These are phyloP conservation scores for Mycosphaerella sp. DNA, from an alignment of 2,329 filamentous ascomycete species.

Conservation along the genomic window DNA sequence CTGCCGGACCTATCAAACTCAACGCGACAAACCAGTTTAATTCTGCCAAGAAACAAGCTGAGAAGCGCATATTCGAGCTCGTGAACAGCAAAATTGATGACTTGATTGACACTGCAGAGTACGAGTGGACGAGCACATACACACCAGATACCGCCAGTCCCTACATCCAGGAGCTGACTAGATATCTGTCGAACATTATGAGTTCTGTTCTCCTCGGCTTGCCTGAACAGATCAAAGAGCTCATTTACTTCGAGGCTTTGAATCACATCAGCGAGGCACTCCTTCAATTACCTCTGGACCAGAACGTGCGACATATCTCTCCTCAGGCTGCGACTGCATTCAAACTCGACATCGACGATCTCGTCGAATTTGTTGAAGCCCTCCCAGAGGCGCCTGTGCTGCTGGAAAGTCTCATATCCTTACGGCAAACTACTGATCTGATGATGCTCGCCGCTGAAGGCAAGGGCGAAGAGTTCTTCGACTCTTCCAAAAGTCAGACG, in stretches of 20 bases:
- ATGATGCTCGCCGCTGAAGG: constrained; percentile 68
- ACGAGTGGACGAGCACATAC: constrained; percentile 71
- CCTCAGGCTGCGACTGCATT: constrained; percentile 76
- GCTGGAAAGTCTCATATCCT: constrained; percentile 80
- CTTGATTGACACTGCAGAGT: constrained; percentile 92
- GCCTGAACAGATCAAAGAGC: constrained; percentile 92
- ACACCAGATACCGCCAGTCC: constrained; percentile 69
- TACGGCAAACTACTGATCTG: constrained; percentile 85
- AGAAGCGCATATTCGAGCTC: constrained; percentile 96
- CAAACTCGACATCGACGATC: constrained; percentile 73
- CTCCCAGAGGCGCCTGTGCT: constrained; percentile 78
- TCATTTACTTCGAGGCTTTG: constrained; percentile 95
- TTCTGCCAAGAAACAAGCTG: constrained; percentile 87
- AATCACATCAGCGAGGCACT: constrained; percentile 69
- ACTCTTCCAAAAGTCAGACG: constrained; percentile 80
- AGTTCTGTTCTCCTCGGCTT: constrained; percentile 85
- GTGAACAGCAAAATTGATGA: constrained; percentile 99
- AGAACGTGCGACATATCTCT: constrained; percentile 78
- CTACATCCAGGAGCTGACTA: constrained; percentile 92
- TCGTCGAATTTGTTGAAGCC: constrained; percentile 78
- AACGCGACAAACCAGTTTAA: constrained; percentile 80
- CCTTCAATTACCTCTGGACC: constrained; percentile 61
- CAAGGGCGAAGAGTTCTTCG: constrained; percentile 87
- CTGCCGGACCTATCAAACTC: constrained; percentile 71
- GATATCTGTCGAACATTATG: constrained; percentile 94